Conservation (phyloP, 192 early-diverging fungal genomes). For the Gonapodya sp. region DNA sequence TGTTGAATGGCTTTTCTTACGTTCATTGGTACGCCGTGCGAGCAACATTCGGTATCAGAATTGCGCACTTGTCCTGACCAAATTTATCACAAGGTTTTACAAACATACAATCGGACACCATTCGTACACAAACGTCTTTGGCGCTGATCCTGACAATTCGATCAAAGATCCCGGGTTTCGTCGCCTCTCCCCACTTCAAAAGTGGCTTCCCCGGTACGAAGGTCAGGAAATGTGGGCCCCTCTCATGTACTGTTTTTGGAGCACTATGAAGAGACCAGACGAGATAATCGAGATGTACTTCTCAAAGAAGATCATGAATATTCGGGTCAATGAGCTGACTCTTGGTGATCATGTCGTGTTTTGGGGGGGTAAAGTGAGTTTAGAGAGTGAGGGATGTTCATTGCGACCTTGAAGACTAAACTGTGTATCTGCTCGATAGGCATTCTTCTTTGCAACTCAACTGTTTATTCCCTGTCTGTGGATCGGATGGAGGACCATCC, state of each 20-base stretch:
- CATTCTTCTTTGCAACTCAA: constrained; percentile 38
- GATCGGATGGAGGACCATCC: constrained; percentile 24
- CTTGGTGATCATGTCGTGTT: constrained; percentile 37
- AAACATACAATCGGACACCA: constrained; percentile 49
- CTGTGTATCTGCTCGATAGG: neutral
- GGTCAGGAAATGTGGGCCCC: constrained; percentile 42
- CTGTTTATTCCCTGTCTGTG: constrained; percentile 30
- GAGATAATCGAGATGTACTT: constrained; percentile 40
- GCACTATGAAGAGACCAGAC: constrained; percentile 37
- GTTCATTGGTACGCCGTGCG: constrained; percentile 24
- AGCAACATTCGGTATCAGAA: neutral
- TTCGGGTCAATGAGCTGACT: constrained; percentile 36
- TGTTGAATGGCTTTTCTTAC: constrained; percentile 45
- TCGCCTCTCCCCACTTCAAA: constrained; percentile 39
- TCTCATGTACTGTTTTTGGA: constrained; percentile 37
- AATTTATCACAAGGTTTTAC: constrained; percentile 24
- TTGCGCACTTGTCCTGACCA: neutral
- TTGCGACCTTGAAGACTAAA: neutral
- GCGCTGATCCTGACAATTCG: constrained; percentile 44
- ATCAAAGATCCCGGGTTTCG: constrained; percentile 38
- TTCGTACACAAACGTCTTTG: constrained; percentile 45
- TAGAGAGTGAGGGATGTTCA: no score
- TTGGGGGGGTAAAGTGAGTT: constrained; percentile 40
- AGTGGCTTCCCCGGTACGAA: constrained; percentile 38
- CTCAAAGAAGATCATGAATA: constrained; percentile 32